Evolutionary conservation across 1,139 yeast species (phyloP).

Genomic region (Debaryomyces fabryi): DNA sequence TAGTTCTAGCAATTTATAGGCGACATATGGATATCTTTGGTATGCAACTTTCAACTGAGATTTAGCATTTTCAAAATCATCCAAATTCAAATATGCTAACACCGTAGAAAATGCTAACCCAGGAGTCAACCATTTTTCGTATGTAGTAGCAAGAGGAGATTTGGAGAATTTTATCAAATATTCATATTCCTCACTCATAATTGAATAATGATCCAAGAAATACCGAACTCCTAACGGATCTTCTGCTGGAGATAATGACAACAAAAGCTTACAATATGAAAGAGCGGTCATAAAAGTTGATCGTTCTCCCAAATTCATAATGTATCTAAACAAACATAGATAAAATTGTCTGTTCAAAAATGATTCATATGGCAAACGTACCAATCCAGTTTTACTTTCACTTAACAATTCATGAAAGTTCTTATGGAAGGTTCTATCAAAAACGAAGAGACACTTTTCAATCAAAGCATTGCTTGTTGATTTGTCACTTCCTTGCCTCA

Average conservation of each 20-base stretch:
- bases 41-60: slow-evolving; percentile 53
- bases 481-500: slow-evolving; percentile 75
- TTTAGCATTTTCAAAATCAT: slow-evolving; percentile 47
- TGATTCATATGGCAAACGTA: slow-evolving; percentile 75
- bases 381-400: slow-evolving; percentile 58
- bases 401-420: slow-evolving; percentile 46
- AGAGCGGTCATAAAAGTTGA: slow-evolving; percentile 80
- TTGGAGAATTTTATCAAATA: slow-evolving; percentile 59
- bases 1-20: slow-evolving; percentile 50
- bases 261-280: slow-evolving; percentile 68
- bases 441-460: slow-evolving; percentile 77
- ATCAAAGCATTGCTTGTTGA: slow-evolving; percentile 69
- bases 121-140: slow-evolving; percentile 71
- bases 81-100: slow-evolving; percentile 55
- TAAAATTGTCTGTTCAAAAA: slow-evolving; percentile 80
- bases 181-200: slow-evolving; percentile 65
- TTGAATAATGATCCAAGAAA: slow-evolving; percentile 78
- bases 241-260: slow-evolving; percentile 71
- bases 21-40: slow-evolving; percentile 60
- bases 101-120: slow-evolving; percentile 71
- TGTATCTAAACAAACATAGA: slow-evolving; percentile 71
- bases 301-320: slow-evolving; percentile 70
- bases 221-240: slow-evolving; percentile 87
- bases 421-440: slow-evolving; percentile 60
- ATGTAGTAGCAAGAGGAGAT: slow-evolving; percentile 59